These are phyloP conservation scores for Golubevia pallescens DNA, from an alignment of 1,284 basidiomycete species.

Conservation along the genomic window DNA sequence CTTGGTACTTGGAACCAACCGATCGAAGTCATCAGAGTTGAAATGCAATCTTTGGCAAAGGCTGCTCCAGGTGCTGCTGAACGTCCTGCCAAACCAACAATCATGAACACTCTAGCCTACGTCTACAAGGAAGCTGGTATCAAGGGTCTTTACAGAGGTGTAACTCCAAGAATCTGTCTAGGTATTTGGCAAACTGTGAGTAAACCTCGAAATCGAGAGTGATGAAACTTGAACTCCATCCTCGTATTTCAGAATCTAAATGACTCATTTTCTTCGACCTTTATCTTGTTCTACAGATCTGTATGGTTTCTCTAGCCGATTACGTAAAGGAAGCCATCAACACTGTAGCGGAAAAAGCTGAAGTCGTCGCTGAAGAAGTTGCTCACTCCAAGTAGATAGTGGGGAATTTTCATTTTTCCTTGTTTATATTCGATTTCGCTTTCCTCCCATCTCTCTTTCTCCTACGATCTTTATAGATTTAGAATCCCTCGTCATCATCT, in stretches of 20 bases:
- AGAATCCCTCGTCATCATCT: too few species aligned
- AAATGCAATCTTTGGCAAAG: conserved; percentile 99
- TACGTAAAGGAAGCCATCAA: conserved; percentile 70
- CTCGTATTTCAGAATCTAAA: conserved; percentile 5
- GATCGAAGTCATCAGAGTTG: conserved; percentile 93
- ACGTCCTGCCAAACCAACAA: conserved; percentile 85
- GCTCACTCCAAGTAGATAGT: not conserved
- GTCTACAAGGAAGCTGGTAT: conserved; percentile 97
- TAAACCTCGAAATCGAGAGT: conserved; percentile 10
- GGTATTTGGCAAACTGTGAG: conserved; percentile 88
- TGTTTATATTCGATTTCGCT: not conserved
- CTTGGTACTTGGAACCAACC: conserved; percentile 99
- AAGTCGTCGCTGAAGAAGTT: not conserved
- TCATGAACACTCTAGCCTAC: conserved; percentile 85
- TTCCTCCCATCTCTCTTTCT: too few species aligned
- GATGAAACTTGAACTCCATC: conserved; percentile 2
- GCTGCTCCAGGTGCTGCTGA: conserved; percentile 72
- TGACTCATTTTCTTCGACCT: not conserved
- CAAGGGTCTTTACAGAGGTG: conserved; percentile 95
- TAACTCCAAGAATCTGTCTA: conserved; percentile 92
- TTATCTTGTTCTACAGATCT: conserved; percentile 68
- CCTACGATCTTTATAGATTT: too few species aligned
- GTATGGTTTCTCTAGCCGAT: conserved; percentile 97
- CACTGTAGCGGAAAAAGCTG: conserved; percentile 1
- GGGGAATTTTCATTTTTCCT: not conserved